These are phyloP conservation scores for Trichoderma sp. DNA, from an alignment of 2,329 filamentous ascomycete species.

Conservation along the genomic window DNA sequence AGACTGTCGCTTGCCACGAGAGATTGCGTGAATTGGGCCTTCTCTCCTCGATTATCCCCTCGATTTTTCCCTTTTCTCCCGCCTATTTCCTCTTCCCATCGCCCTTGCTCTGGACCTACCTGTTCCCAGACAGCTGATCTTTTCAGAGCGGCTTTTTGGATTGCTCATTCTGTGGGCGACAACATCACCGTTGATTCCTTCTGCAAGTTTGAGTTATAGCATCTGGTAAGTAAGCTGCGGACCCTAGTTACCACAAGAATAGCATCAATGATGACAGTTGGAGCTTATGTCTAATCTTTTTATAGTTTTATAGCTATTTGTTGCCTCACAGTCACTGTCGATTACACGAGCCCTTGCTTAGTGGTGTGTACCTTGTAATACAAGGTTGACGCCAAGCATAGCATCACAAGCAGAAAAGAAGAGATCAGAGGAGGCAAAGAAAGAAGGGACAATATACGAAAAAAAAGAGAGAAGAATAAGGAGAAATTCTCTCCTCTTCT, in stretches of 20 bases:
- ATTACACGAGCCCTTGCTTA: not conserved
- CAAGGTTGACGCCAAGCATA: not conserved
- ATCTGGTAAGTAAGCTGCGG: not conserved
- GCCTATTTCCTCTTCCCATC: not conserved
- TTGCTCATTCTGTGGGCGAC: not conserved
- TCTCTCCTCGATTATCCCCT: conserved; percentile 4
- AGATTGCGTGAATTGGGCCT: not conserved
- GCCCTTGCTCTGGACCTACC: not conserved
- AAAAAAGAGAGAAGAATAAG: not conserved
- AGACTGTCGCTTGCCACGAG: conserved; percentile 9
- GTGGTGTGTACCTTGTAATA: not conserved
- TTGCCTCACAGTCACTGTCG: not conserved
- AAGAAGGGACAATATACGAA: not conserved
- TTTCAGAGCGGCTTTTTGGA: not conserved
- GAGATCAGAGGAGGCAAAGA: not conserved
- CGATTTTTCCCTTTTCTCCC: not conserved
- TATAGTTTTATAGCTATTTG: not conserved
- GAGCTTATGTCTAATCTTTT: not conserved
- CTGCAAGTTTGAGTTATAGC: not conserved
- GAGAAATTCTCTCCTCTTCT: not conserved
- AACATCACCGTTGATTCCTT: not conserved
- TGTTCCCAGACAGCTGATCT: not conserved
- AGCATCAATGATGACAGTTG: not conserved
- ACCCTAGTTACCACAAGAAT: not conserved
- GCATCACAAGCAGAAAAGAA: not conserved